Base-by-base conservation (phyloP, 2,329 filamentous ascomycete genomes). In the Cladosporium sp. region DNA sequence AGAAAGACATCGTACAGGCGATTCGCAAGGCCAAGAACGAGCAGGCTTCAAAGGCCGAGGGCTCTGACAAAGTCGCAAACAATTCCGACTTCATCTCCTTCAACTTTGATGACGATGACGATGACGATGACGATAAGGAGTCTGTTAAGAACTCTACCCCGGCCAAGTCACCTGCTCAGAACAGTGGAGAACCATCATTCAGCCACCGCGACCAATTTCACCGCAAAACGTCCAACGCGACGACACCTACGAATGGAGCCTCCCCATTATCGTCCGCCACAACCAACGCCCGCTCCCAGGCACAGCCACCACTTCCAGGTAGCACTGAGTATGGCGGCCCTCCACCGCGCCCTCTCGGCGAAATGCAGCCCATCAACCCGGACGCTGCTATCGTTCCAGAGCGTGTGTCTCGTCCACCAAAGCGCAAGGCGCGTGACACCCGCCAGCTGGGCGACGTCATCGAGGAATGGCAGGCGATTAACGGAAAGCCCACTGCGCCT, bases 81-180 rank as follows among this genome's bases (percentile, higher is more conserved):
- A 74, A 74, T 38, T 85, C 86, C 51, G 92, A 98, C 58, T 97
- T 96, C 64, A 95, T 98, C 49, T 94, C 92, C 0, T 76, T 86
- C 38, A 79, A 78, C 40, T 80, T 84, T 48, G 45, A 48, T 18
- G 45, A 49, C 15, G 50, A 54, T 18, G 49, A 60, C 18, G 57
- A 57, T 4, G 43, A 51, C 56, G 59, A 69, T 61, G 55, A 68
- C 60, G 15, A 71, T 52, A 43, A 68, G 59, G 52, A 72, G 62
- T 33, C 45, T 22, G 46, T 67, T 64, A 19, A 68, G 64, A 39
- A 52, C 38, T 45, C 29, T 15, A 27, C 18, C 25, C 43, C 33
- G 35, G 38, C 41, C 32, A 56, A 38, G 16, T 50, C 33, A 3
- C 32, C 39, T 29, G 50, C 30, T 35, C 39, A 38, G 32, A 35